These are phyloP conservation scores for Teratosphaeriaceae sp. DNA, from an alignment of 2,329 filamentous ascomycete genomes.

Conservation along the genomic window DNA sequence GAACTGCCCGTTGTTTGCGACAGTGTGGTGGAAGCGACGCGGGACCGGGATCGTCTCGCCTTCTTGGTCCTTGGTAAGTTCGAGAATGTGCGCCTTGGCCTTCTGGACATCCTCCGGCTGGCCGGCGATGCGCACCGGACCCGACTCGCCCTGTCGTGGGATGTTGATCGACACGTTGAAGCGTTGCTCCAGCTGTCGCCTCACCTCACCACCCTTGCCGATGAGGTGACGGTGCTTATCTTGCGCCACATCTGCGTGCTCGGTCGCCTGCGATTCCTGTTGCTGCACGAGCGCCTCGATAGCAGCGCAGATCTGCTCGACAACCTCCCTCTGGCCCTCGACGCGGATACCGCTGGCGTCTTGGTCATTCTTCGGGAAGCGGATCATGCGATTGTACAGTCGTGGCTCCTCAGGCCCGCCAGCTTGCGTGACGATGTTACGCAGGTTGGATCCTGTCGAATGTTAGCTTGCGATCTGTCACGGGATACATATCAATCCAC, in stretches of 20 bases:
- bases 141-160: slow-evolving; percentile 63
- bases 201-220: slow-evolving; percentile 81
- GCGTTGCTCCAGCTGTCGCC: slow-evolving; percentile 76
- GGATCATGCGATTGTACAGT: slow-evolving; percentile 79
- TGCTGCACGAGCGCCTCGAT: slow-evolving; percentile 79
- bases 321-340: slow-evolving; percentile 75
- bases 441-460: slow-evolving; percentile 68
- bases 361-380: slow-evolving; percentile 86
- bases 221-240: slow-evolving; percentile 90
- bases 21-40: slow-evolving; percentile 70
- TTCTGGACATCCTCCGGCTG: slow-evolving; percentile 70
- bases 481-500: slow-evolving; percentile 24
- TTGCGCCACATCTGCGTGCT: slow-evolving; percentile 72
- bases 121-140: slow-evolving; percentile 80
- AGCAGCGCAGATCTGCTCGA: slow-evolving; percentile 78
- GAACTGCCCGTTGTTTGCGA: slow-evolving; percentile 85
- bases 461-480: slow-evolving; percentile 32
- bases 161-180: slow-evolving; percentile 87
- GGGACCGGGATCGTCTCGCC: slow-evolving; percentile 84
- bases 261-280: slow-evolving; percentile 74
- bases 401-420: slow-evolving; percentile 84
- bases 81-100: slow-evolving; percentile 77
- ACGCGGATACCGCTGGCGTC: slow-evolving; percentile 74
- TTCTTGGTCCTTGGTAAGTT: slow-evolving; percentile 76
- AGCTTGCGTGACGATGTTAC: slow-evolving; percentile 76